phyloP scores from a whole-genome alignment of 2,329 filamentous ascomycete genomes.

The Hysterium pulicare region DNA sequence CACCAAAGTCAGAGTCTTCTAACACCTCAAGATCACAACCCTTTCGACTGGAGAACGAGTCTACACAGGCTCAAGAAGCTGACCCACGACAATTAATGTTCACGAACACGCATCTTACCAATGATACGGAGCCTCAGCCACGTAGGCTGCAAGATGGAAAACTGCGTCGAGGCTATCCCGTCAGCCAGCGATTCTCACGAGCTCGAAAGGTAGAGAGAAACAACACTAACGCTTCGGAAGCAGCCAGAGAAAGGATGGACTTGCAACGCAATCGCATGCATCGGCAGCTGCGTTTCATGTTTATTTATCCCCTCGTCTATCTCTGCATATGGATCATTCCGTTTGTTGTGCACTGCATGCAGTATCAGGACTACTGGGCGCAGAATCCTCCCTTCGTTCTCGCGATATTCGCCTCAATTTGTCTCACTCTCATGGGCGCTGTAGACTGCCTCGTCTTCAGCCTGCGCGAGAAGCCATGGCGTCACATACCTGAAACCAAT shows the following conservation, averaged over 20 bases:
- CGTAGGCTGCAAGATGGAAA: neutral
- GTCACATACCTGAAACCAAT: constrained; percentile 47
- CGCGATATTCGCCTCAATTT: constrained; percentile 54
- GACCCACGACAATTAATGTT: neutral
- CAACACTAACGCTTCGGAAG: neutral
- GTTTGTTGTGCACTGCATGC: constrained; percentile 62
- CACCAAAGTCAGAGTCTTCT: no score
- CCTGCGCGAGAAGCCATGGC: constrained; percentile 69
- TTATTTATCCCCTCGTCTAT: constrained; percentile 74
- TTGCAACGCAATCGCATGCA: constrained; percentile 55
- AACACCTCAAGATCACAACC: neutral
- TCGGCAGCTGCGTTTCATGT: constrained; percentile 67
- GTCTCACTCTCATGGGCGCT: constrained; percentile 62
- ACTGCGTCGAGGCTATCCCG: neutral
- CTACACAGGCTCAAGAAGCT: neutral
- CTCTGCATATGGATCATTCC: constrained; percentile 69
- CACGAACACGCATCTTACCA: neutral
- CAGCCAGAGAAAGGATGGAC: constrained; percentile 1
- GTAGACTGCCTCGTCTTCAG: constrained; percentile 68
- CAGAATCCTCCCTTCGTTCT: constrained; percentile 56
- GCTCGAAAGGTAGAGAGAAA: neutral
- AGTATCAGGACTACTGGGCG: constrained; percentile 54
- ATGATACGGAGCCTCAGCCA: neutral
- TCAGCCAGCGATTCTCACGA: neutral
- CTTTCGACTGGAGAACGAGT: neutral